Evolutionary conservation across 495 filamentous ascomycete genomes (phyloP).

Genomic region (Apiosordaria backusii): DNA sequence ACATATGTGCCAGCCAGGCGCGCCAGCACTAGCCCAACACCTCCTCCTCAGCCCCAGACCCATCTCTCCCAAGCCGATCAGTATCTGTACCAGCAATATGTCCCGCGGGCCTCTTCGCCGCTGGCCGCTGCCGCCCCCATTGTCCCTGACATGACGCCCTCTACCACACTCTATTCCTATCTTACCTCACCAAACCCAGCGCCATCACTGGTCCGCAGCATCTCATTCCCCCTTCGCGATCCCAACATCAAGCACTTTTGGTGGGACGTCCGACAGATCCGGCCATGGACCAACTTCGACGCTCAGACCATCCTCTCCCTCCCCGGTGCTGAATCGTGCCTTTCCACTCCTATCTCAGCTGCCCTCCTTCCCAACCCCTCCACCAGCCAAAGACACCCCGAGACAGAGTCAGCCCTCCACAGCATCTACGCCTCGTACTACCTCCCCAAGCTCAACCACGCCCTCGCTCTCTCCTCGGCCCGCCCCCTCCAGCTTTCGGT

Average conservation of each 20-base stretch:
- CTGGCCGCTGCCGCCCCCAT: constrained; percentile 39
- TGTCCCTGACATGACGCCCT: constrained; percentile 43
- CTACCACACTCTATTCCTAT: constrained; percentile 72
- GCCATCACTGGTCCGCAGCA: constrained; percentile 74
- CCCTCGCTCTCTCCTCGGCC: constrained; percentile 63
- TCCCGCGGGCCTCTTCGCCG: constrained; percentile 50
- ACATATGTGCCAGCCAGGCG: constrained; percentile 55
- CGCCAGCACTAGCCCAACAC: constrained; percentile 31
- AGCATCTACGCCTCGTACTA: constrained; percentile 66
- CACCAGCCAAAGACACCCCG: constrained; percentile 56
- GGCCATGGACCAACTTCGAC: constrained; percentile 75
- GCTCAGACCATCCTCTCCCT: constrained; percentile 68
- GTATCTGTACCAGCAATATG: constrained; percentile 45
- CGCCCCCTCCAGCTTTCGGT: constrained; percentile 58
- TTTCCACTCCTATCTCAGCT: constrained; percentile 64
- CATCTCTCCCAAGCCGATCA: constrained; percentile 34
- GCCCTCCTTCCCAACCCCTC: constrained; percentile 59
- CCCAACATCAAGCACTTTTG: constrained; percentile 78
- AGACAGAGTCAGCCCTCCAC: constrained; percentile 69
- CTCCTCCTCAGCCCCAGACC: constrained; percentile 34
- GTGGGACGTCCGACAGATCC: constrained; percentile 90
- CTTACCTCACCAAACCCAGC: constrained; percentile 75
- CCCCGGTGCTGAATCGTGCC: constrained; percentile 66
- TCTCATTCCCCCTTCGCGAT: constrained; percentile 65
- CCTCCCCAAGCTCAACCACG: constrained; percentile 74